Base-by-base conservation (phyloP, 495 filamentous ascomycete species). In the Penicillium antarcticum region DNA sequence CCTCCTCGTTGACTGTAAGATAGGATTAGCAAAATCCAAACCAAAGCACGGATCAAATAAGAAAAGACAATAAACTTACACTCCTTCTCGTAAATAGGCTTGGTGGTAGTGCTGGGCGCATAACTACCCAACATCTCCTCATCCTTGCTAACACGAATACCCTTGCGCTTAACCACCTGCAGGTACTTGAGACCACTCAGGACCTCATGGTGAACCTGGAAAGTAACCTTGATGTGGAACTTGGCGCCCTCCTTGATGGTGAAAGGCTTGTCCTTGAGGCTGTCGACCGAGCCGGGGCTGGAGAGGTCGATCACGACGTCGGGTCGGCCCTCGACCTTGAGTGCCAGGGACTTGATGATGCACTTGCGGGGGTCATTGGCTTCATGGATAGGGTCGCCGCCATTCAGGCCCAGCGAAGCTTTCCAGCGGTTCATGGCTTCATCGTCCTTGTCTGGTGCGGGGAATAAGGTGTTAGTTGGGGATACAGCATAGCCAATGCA, bases 51-150 rank as follows among this genome's bases (percentile, higher is more conserved):
- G n/a, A n/a, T n/a, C n/a, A n/a, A n/a, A n/a, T n/a, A n/a, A 37
- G 31, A 16, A 13, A 29, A 34, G 21, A 48, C 36, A 41, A 32
- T 38, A 36, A 34, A 76, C 88, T 79, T 79, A 96, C 94, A 97
- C 58, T 83, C 86, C 80, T 96, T 97, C 69, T 84, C 84, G 70
- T 97, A 95, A 41, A 82, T 53, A 2, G 88, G 87, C 67, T 87
- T 90, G 60, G 87, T 83, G 26, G 85, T 82, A 6, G 94, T 96
- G 71, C 85, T 96, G 23, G 94, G 94, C 18, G 88, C 85, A 66
- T 89, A 98, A 49, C 88, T 92, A 45, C 94, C 92, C 75, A 98
- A 86, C 94, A 98, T 98, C 78, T 97, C 91, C 63, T 92, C 81
- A 51, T 89, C 84, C 83, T 95, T 97, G 74, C 85, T 86, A 33